Evolutionary conservation across 2,329 filamentous ascomycete genomes (phyloP), one percentile per base, ranked within the genome.

Genomic region (Cytospora piceae): DNA sequence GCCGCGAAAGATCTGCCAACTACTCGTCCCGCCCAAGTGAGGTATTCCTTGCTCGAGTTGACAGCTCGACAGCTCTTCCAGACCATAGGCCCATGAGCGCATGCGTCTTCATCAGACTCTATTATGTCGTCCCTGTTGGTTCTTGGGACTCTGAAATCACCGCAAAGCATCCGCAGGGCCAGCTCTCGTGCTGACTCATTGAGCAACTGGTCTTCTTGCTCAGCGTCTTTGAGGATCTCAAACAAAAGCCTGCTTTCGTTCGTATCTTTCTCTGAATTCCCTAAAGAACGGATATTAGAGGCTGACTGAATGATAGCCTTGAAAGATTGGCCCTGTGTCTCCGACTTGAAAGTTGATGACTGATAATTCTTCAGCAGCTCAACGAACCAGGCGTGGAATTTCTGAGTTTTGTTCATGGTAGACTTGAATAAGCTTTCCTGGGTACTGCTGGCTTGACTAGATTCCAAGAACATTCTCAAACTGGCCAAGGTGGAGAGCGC

Each of bases 1-100:
- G 91, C 85, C 49, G 90, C 88, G 77, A 94, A 98, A 0, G 92
- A 89, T 73, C 93, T 87, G 9, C 96, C 95, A 54, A 98, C 82
- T 2, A 94, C 90, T 68, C 90, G 86, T 3, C 92, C 94, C 54
- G 92, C 91, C 96, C 96, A 99, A 0, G 91, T 80, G 0, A 93
- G 80, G 74, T 95, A 97, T 20, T 87, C 84, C 31, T 85, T 79
- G 64, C 88, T 90, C 20, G 90, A 81, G 1, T 84, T 79, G 46
- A 84, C 80, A n/a, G 85, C 82, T 65, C 85, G 83, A 70, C 93
- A 91, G 52, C 91, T 93, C 73, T 89, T 88, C 89, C 90, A 95
- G 0, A 97, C 83, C 22, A 88, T 85, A 15, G 87, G 80, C 2
- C 88, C 86, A 72, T 89, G 87, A 1, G 78, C 75, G 15, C 86